These are phyloP conservation scores for Melianthus villosus DNA, from an alignment of 441 rosid species.

Conservation along the genomic window DNA sequence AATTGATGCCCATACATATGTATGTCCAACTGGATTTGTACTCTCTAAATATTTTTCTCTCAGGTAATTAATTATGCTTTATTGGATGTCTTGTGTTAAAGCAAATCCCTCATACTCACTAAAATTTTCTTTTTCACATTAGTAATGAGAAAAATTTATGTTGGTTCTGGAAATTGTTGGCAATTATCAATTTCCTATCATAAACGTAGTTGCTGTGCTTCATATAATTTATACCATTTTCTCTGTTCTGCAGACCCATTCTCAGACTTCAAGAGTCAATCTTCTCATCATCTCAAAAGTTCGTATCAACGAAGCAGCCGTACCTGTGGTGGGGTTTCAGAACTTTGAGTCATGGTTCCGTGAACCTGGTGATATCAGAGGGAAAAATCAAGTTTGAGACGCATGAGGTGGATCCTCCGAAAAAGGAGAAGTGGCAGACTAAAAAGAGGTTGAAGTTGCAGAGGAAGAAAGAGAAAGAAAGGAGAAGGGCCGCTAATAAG, in stretches of 20 bases:
- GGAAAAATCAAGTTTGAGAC: slow-evolving; percentile 84
- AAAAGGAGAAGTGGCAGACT: slow-evolving; percentile 63
- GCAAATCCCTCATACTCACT: too few species aligned
- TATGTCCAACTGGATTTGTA: too few species aligned
- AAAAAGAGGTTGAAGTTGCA: slow-evolving; percentile 63
- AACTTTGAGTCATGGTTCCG: slow-evolving; percentile 43
- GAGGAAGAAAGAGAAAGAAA: slow-evolving; percentile 61
- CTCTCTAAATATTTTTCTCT: too few species aligned
- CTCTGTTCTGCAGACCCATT: slow-evolving; percentile 12
- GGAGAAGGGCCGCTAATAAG: slow-evolving; percentile 65
- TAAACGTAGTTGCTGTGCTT: too few species aligned
- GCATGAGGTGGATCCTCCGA: slow-evolving; percentile 56
- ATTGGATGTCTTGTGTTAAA: too few species aligned
- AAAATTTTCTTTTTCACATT: too few species aligned
- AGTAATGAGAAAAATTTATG: too few species aligned
- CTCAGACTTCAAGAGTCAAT: slow-evolving; percentile 8
- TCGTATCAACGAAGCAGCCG: slow-evolving; percentile 3
- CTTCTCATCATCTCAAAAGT: slow-evolving; percentile 6
- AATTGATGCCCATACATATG: too few species aligned
- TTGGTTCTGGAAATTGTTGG: too few species aligned
- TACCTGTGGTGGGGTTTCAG: slow-evolving; percentile 25
- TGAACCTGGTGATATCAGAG: slow-evolving; percentile 59
- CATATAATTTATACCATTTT: too few species aligned
- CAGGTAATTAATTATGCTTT: too few species aligned
- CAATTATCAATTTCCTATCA: too few species aligned